phyloP scores from a whole-genome alignment of 441 rosid genomes.

The Rhodomyrtus psidioides region DNA sequence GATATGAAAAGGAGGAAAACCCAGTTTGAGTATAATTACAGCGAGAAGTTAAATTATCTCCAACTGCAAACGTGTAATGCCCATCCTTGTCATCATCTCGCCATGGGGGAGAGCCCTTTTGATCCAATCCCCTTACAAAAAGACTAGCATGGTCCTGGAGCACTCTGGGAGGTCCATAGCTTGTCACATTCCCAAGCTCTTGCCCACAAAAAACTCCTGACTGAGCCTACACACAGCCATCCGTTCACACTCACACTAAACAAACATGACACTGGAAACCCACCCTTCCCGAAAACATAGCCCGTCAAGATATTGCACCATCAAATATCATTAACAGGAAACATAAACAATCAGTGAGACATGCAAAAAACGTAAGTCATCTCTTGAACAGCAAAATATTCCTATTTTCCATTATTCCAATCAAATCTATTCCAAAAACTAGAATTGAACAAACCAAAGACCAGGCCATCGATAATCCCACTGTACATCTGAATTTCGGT shows the following conservation, averaged over 20 bases:
- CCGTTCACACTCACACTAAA: not conserved
- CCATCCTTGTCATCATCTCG: constrained; percentile 93
- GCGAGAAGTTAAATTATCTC: constrained; percentile 71
- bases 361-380: not conserved
- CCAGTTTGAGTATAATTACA: constrained; percentile 31
- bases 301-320: not conserved
- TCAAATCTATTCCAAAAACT: not conserved
- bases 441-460: not conserved
- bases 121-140: constrained; percentile 44
- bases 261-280: not conserved
- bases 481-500: not conserved
- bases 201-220: constrained; percentile 55
- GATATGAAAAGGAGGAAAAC: not conserved
- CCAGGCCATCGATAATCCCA: not conserved
- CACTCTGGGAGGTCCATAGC: constrained; percentile 31
- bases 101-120: constrained; percentile 80
- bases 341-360: not conserved
- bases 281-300: not conserved
- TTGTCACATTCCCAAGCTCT: constrained; percentile 43
- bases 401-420: not conserved
- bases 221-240: constrained; percentile 35
- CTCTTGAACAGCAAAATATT: not conserved
- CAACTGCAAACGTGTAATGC: constrained; percentile 65
- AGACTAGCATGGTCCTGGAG: constrained; percentile 29
- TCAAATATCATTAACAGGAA: not conserved